phyloP scores from a whole-genome alignment of 495 filamentous ascomycete genomes.

The Penicillium longicatenatum region DNA sequence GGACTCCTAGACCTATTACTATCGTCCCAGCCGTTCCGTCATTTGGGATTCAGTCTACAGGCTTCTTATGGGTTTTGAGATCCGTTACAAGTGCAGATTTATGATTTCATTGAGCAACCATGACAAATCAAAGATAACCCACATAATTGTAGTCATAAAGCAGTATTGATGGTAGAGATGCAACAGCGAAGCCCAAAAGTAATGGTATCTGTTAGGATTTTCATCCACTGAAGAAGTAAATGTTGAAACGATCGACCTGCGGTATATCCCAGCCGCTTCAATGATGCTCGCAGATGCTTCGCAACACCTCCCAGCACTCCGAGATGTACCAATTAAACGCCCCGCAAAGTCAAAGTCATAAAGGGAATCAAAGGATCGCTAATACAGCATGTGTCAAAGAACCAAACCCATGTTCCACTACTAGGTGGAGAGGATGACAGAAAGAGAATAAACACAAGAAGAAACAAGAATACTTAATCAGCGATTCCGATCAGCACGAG shows the following conservation, averaged over 20 bases:
- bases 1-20: too few species aligned
- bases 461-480: constrained; percentile 23
- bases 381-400: constrained; percentile 38
- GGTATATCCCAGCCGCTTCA: constrained; percentile 29
- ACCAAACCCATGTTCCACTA: constrained; percentile 20
- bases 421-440: constrained; percentile 12
- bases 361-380: constrained; percentile 37
- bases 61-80: neutral
- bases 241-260: constrained; percentile 23
- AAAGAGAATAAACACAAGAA: constrained; percentile 19
- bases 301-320: constrained; percentile 24
- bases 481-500: constrained; percentile 45
- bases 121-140: constrained; percentile 1
- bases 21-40: too few species aligned
- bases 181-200: constrained; percentile 2
- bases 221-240: constrained; percentile 15
- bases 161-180: constrained; percentile 7
- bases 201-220: constrained; percentile 13
- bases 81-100: neutral
- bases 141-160: neutral
- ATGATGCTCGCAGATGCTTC: constrained; percentile 20
- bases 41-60: too few species aligned
- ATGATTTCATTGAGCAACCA: neutral
- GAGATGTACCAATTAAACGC: constrained; percentile 33
- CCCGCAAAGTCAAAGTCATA: constrained; percentile 32